Percentiles rank a stretch among this genome's conserved stretches.
phyloP scores from a whole-genome alignment of 305 asterid genomes.

The Rubia peregrina region DNA sequence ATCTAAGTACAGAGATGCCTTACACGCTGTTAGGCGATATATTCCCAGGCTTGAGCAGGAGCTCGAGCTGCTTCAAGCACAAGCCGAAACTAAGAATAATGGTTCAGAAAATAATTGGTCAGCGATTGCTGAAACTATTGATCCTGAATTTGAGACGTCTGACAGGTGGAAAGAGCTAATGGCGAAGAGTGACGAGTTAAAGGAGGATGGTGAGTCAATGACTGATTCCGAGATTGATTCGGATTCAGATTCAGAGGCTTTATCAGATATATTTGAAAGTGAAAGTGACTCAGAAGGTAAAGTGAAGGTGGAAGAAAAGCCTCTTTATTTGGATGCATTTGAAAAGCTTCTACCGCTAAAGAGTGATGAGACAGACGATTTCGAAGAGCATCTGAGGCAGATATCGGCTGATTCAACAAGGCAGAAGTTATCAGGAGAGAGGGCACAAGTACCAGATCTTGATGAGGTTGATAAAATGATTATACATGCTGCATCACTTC shows the following conservation, averaged over 20 bases:
- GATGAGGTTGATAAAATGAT: conserved; percentile 82
- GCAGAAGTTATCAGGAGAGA: conserved; percentile 33
- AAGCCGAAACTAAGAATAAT: conserved; percentile 36
- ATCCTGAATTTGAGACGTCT: conserved; percentile 42
- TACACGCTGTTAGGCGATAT: conserved; percentile 67
- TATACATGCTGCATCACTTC: conserved; percentile 73
- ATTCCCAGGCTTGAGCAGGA: conserved; percentile 89
- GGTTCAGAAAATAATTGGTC: conserved; percentile 25
- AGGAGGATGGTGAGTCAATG: conserved; percentile 29
- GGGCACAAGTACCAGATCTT: conserved; percentile 38
- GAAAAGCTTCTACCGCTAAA: conserved; percentile 49
- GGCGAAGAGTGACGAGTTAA: conserved; percentile 34
- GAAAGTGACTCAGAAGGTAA: conserved; percentile 49
- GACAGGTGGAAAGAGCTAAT: conserved; percentile 49
- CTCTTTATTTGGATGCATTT: conserved; percentile 63
- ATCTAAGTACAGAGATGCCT: conserved; percentile 80
- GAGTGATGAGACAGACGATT: conserved; percentile 48
- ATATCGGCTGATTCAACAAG: conserved; percentile 57
- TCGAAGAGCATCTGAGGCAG: conserved; percentile 57
- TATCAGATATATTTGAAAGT: conserved; percentile 80
- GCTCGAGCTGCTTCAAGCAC: conserved; percentile 67
- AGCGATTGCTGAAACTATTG: conserved; percentile 23
- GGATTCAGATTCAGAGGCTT: conserved; percentile 65
- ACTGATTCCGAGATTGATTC: conserved; percentile 40
- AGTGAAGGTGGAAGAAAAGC: conserved; percentile 31